Evolutionary conservation across 768 basidiomycete genomes (phyloP).

Genomic region (Tylopilus sp.): DNA sequence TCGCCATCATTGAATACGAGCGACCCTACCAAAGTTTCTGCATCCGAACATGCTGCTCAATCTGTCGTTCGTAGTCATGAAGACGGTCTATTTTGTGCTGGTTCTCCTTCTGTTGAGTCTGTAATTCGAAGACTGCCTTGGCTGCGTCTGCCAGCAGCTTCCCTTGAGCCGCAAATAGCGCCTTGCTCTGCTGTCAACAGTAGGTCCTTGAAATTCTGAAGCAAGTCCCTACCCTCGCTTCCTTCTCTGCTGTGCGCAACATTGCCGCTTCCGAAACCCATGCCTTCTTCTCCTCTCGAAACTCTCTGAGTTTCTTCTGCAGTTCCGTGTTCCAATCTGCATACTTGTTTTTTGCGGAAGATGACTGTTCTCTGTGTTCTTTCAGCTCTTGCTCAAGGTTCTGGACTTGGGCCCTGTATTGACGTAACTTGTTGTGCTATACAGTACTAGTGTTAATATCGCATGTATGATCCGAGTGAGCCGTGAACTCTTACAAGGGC

Average conservation of each 20-base stretch:
- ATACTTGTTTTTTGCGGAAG: conserved; percentile 72
- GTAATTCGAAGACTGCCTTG: conserved; percentile 65
- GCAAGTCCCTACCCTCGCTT: conserved; percentile 49
- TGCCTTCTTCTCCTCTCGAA: conserved; percentile 75
- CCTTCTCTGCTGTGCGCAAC: conserved; percentile 68
- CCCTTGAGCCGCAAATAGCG: conserved; percentile 65
- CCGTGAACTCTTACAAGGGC: conserved; percentile 53
- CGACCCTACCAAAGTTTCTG: conserved; percentile 70
- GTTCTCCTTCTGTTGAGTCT: conserved; percentile 73
- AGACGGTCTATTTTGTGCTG: conserved; percentile 80
- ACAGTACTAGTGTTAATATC: conserved; percentile 14
- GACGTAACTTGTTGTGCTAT: conserved; percentile 80
- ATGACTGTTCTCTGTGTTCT: conserved; percentile 70
- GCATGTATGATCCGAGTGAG: background rate
- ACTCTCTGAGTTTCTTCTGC: conserved; percentile 69
- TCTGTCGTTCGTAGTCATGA: conserved; percentile 82
- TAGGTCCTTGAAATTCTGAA: background rate
- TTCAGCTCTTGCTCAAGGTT: conserved; percentile 66
- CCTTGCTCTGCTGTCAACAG: conserved; percentile 35
- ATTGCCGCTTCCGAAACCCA: conserved; percentile 70
- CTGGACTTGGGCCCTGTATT: conserved; percentile 67
- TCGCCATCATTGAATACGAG: background rate
- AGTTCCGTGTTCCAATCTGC: conserved; percentile 81
- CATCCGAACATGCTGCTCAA: conserved; percentile 74
- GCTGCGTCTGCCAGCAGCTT: conserved; percentile 65